A percentile compares a stretch with the other conserved stretches of the same genome.
phyloP scores from a whole-genome alignment of 352 stramenopile species.

The Phytophthora agathidicida region DNA sequence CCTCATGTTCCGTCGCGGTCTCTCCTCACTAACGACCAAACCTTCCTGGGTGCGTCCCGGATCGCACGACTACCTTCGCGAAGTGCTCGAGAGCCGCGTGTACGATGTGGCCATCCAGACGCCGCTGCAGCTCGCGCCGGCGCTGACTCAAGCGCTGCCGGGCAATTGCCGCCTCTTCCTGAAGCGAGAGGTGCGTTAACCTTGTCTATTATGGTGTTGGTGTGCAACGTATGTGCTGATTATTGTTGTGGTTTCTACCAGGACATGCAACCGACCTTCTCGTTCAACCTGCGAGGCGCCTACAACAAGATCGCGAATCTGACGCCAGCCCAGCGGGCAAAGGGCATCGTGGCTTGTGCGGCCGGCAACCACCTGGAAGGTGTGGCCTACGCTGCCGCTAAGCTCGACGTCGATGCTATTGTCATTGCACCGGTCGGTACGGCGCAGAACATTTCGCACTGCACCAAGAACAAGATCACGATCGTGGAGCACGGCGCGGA shows the following conservation, averaged over 20 bases:
- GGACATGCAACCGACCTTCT: slow-evolving; percentile 98
- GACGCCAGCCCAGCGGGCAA: slow-evolving; percentile 70
- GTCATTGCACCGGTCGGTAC: slow-evolving; percentile 98
- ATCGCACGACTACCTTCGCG: slow-evolving; percentile 77
- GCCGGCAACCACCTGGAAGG: slow-evolving; percentile 98
- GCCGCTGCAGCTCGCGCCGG: slow-evolving; percentile 62
- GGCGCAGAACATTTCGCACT: slow-evolving; percentile 85
- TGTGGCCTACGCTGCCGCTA: slow-evolving; percentile 94
- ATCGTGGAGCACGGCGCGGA: slow-evolving; percentile 96
- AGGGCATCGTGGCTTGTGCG: slow-evolving; percentile 82
- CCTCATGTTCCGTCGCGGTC: slow-evolving; percentile 49
- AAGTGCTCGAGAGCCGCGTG: slow-evolving; percentile 82
- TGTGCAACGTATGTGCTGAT: background rate
- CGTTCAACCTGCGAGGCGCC: slow-evolving; percentile 98
- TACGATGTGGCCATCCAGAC: slow-evolving; percentile 86
- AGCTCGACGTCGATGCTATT: slow-evolving; percentile 93
- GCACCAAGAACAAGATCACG: slow-evolving; percentile 80
- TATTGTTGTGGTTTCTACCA: slow-evolving; percentile 17
- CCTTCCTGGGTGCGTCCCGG: slow-evolving; percentile 70
- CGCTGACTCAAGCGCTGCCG: slow-evolving; percentile 60
- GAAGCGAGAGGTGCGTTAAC: slow-evolving; percentile 90
- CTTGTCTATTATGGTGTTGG: background rate
- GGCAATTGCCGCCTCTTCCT: slow-evolving; percentile 78
- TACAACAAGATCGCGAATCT: slow-evolving; percentile 99
- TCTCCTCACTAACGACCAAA: slow-evolving; percentile 36